These are phyloP conservation scores for Solanum ossicruentum DNA, from an alignment of 257 asterid genomes.

Conservation along the genomic window DNA sequence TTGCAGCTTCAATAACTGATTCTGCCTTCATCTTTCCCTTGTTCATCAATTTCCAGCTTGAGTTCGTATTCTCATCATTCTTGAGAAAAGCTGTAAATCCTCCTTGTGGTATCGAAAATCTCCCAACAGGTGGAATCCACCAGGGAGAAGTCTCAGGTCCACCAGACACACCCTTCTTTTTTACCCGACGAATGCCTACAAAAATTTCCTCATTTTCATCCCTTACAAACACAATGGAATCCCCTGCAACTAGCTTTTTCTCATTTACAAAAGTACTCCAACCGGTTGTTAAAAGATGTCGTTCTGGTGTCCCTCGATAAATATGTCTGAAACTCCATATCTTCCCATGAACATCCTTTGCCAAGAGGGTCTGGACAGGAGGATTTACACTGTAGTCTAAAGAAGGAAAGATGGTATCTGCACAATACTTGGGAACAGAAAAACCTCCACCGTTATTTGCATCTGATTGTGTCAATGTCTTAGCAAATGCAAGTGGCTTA, in stretches of 20 bases:
- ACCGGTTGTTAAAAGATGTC: constrained; percentile 90
- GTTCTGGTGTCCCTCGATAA: constrained; percentile 79
- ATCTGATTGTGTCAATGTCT: constrained; percentile 82
- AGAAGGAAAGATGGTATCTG: constrained; percentile 73
- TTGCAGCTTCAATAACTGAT: constrained; percentile 65
- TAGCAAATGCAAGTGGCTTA: constrained; percentile 57
- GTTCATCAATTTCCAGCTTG: constrained; percentile 5
- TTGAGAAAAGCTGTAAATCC: constrained; percentile 45
- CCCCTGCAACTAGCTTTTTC: constrained; percentile 92
- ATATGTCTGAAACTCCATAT: constrained; percentile 88
- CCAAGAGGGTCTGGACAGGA: constrained; percentile 69
- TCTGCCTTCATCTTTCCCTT: constrained; percentile 51
- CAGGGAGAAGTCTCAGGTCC: constrained; percentile 42
- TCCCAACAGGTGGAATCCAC: constrained; percentile 41
- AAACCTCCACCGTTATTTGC: constrained; percentile 94
- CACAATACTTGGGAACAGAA: constrained; percentile 89
- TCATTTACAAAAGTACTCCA: constrained; percentile 91
- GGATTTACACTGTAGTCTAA: constrained; percentile 63
- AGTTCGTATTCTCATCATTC: constrained; percentile 30
- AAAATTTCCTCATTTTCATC: constrained; percentile 65
- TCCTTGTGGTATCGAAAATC: constrained; percentile 34
- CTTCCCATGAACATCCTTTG: constrained; percentile 83
- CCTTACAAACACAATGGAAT: constrained; percentile 76
- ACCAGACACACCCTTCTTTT: constrained; percentile 47
- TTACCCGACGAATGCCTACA: constrained; percentile 75